Evolutionary conservation across 352 stramenopile genomes (phyloP).

Genomic region (Elongisporangium prolatum): DNA sequence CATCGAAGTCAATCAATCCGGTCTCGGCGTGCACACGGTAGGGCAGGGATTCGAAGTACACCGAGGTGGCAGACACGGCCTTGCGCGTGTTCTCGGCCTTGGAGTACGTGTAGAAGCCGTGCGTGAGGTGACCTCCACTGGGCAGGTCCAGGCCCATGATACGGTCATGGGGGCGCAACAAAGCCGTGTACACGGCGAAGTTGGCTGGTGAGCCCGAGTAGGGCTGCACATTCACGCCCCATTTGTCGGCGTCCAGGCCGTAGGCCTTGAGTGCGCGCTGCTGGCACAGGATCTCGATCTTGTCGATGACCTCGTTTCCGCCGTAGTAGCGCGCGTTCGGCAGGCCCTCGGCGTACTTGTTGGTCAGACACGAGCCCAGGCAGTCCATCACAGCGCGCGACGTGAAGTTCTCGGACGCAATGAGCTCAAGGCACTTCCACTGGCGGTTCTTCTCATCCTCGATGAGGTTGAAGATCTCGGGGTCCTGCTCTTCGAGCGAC

Average conservation of each 20-base stretch:
- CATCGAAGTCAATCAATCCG: constrained; percentile 97
- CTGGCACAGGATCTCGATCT: constrained; percentile 95
- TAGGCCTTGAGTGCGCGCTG: constrained; percentile 93
- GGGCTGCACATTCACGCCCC: constrained; percentile 99
- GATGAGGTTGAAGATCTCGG: constrained; percentile 98
- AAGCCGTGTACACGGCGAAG: constrained; percentile 98
- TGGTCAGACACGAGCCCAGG: constrained; percentile 97
- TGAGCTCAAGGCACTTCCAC: constrained; percentile 97
- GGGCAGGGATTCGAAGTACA: constrained; percentile 99
- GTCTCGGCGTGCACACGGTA: constrained; percentile 95
- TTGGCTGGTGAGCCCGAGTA: constrained; percentile 97
- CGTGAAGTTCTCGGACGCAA: constrained; percentile 99
- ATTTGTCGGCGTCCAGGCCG: constrained; percentile 90
- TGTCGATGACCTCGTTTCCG: constrained; percentile 97
- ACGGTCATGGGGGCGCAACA: constrained; percentile 96
- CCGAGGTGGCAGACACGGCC: constrained; percentile 98
- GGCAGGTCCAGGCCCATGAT: constrained; percentile 99
- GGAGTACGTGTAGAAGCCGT: constrained; percentile 97
- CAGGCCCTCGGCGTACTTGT: constrained; percentile 99
- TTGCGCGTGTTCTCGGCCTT: constrained; percentile 97
- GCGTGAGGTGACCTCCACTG: constrained; percentile 97
- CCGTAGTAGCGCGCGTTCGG: constrained; percentile 97
- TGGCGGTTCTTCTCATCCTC: constrained; percentile 98
- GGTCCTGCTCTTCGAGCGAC: constrained; percentile 93
- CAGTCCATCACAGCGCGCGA: constrained; percentile 98